phyloP scores from a whole-genome alignment of 176 grass and related monocot genomes.

The Elaeis guineensis region DNA sequence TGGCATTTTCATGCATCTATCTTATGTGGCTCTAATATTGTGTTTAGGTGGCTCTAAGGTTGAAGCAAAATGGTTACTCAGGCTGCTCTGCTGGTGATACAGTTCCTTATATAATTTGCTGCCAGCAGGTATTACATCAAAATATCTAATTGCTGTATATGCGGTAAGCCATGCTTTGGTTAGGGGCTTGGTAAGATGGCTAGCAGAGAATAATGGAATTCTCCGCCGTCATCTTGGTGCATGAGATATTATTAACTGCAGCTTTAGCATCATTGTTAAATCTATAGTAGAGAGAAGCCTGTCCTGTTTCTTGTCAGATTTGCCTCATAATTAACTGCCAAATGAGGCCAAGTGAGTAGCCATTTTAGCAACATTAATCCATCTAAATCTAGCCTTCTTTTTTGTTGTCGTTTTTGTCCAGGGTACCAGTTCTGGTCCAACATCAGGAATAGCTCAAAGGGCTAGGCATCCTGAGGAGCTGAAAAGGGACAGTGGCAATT shows the following conservation, averaged over 20 bases:
- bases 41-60: conserved; percentile 84
- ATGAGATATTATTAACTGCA: too few species aligned
- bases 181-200: too few species aligned
- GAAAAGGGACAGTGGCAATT: conserved; percentile 55
- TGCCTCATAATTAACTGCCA: too few species aligned
- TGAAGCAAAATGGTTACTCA: conserved; percentile 83
- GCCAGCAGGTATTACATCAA: conserved; percentile 51
- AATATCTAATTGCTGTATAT: too few species aligned
- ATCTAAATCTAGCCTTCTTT: conserved; percentile 15
- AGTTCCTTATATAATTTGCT: conserved; percentile 93
- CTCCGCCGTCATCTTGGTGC: too few species aligned
- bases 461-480: conserved; percentile 94
- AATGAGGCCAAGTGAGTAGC: too few species aligned
- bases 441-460: conserved; percentile 82
- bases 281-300: too few species aligned
- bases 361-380: neutral
- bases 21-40: neutral
- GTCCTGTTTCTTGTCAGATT: too few species aligned
- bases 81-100: conserved; percentile 81
- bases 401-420: conserved; percentile 19
- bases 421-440: conserved; percentile 44
- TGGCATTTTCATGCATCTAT: conserved; percentile 1
- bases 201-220: too few species aligned
- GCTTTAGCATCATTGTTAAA: too few species aligned
- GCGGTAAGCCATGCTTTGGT: too few species aligned